A percentile compares a stretch with the other conserved stretches of the same genome.
Conservation (phyloP, 2,329 filamentous ascomycete species). For the Xylariaceae sp. region DNA sequence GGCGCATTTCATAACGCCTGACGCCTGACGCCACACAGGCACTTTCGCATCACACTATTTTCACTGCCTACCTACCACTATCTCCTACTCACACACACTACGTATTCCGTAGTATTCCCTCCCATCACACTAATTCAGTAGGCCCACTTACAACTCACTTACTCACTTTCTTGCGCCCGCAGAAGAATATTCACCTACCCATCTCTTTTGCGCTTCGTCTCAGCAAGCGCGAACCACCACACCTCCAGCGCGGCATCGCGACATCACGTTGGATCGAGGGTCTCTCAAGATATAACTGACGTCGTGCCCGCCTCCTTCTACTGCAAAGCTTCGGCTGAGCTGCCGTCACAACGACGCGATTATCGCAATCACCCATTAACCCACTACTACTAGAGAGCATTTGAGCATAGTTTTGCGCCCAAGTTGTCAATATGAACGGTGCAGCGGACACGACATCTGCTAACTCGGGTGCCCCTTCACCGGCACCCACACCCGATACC, state of each 20-base stretch:
- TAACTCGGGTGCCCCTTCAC: constrained; percentile 1
- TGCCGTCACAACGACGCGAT: neutral
- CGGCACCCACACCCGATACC: constrained; percentile 5
- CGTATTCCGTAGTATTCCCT: too few species aligned
- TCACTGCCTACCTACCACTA: neutral
- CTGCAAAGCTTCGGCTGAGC: constrained; percentile 1
- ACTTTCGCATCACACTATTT: neutral
- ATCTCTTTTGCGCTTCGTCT: neutral
- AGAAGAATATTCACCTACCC: neutral
- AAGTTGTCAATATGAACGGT: constrained; percentile 26
- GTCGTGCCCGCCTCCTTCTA: neutral
- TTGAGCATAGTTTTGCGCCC: constrained; percentile 1
- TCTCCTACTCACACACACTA: neutral
- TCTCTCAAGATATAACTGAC: neutral
- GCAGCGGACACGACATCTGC: constrained; percentile 23
- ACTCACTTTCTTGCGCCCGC: neutral
- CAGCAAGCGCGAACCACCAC: neutral
- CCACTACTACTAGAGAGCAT: neutral
- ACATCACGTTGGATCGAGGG: constrained; percentile 1
- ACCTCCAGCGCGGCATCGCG: neutral
- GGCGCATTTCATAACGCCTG: constrained; percentile 3
- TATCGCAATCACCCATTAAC: too few species aligned
- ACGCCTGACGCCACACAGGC: neutral
- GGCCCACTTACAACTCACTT: neutral
- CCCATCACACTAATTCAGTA: too few species aligned